phyloP scores from a whole-genome alignment of 768 basidiomycete genomes.

The Leccinum sublutescens region DNA sequence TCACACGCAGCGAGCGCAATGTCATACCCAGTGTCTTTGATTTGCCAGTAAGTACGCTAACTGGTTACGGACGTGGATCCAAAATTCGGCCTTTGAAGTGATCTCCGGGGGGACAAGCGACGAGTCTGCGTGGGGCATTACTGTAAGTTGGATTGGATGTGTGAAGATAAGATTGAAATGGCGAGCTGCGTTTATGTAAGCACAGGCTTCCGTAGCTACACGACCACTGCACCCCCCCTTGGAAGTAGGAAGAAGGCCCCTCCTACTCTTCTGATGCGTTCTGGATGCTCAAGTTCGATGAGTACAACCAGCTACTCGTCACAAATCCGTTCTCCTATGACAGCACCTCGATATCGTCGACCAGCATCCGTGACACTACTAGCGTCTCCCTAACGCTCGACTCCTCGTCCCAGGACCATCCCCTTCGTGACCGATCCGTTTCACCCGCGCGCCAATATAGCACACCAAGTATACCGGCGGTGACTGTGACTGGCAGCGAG shows the following conservation, averaged over 20 bases:
- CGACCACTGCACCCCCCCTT: not conserved
- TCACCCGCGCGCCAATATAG: not conserved
- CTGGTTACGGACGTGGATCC: constrained; percentile 70
- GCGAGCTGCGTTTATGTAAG: constrained; percentile 13
- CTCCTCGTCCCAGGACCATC: constrained; percentile 12
- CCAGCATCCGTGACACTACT: not conserved
- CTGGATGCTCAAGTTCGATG: constrained; percentile 30
- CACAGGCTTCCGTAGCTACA: not conserved
- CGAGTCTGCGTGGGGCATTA: constrained; percentile 84
- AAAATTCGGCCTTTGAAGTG: constrained; percentile 73
- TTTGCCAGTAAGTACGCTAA: constrained; percentile 60
- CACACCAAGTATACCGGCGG: not conserved
- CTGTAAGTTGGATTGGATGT: constrained; percentile 20
- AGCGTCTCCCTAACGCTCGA: not conserved
- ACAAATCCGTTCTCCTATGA: constrained; percentile 14
- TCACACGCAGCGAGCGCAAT: not conserved
- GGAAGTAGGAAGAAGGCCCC: not conserved
- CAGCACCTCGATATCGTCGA: not conserved
- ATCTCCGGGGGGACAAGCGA: constrained; percentile 70
- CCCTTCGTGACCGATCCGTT: constrained; percentile 17
- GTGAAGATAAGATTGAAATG: not conserved
- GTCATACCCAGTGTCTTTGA: constrained; percentile 74
- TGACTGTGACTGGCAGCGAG: not conserved
- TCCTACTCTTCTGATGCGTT: constrained; percentile 18
- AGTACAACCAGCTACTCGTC: constrained; percentile 25